Evolutionary conservation across 331 rosid genomes (phyloP).

Genomic region (Quercus tomentella): DNA sequence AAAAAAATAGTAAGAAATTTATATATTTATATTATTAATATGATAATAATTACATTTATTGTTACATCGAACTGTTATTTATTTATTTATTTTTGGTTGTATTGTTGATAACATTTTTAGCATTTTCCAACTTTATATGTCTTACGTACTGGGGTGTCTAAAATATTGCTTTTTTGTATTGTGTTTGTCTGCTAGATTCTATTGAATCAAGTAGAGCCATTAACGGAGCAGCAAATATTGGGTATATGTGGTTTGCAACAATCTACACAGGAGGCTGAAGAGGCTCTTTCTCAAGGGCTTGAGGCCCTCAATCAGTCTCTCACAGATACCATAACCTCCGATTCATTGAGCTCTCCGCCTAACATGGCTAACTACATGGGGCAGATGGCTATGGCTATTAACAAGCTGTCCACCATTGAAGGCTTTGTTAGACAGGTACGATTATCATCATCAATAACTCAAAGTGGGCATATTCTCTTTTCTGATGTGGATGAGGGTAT

Average conservation of each 20-base stretch:
- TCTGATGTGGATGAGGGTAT: background rate
- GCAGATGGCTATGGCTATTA: conserved; percentile 94
- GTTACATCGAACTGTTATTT: too few species aligned
- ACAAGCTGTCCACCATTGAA: conserved; percentile 82
- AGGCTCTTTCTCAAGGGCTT: conserved; percentile 83
- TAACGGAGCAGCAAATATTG: conserved; percentile 88
- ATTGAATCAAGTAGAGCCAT: conserved; percentile 75
- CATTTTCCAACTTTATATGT: too few species aligned
- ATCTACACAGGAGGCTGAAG: conserved; percentile 80
- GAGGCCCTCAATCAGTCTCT: conserved; percentile 80
- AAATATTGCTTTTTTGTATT: background rate
- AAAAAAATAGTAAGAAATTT: too few species aligned
- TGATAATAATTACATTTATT: too few species aligned
- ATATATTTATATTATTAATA: too few species aligned
- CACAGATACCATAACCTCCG: conserved; percentile 69
- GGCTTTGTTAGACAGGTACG: conserved; percentile 87
- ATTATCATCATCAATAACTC: conserved; percentile 4
- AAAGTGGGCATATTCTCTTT: background rate
- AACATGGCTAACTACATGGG: conserved; percentile 95
- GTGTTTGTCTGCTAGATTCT: conserved; percentile 39
- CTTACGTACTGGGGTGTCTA: background rate
- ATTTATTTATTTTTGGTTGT: too few species aligned
- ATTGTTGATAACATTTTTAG: too few species aligned
- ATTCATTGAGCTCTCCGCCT: conserved; percentile 66
- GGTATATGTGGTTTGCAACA: conserved; percentile 85